Evolutionary conservation across 768 basidiomycete species (phyloP).

Genomic region (Boletus insuetus): DNA sequence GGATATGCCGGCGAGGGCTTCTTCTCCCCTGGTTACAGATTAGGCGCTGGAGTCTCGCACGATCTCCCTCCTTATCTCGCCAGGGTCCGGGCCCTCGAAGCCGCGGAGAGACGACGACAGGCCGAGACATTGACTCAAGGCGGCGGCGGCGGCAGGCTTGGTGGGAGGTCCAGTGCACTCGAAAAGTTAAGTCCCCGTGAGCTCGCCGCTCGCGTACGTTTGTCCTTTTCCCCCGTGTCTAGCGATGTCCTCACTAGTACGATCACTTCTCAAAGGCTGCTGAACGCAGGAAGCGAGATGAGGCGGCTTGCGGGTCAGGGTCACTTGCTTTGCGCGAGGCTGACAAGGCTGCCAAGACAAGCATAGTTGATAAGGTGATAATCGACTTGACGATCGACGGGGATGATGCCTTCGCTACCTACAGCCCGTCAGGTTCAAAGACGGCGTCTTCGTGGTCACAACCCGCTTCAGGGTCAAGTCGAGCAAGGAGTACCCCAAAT

Average conservation of each 20-base stretch:
- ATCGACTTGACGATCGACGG: constrained; percentile 55
- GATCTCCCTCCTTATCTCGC: constrained; percentile 66
- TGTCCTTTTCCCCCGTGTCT: constrained; percentile 39
- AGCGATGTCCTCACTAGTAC: not conserved
- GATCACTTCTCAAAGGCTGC: constrained; percentile 61
- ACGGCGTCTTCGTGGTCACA: constrained; percentile 12
- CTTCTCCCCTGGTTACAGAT: constrained; percentile 64
- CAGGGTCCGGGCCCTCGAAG: constrained; percentile 65
- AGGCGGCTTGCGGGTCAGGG: constrained; percentile 70
- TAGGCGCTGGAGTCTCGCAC: constrained; percentile 69
- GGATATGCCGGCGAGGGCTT: constrained; percentile 95
- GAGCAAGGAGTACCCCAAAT: not conserved
- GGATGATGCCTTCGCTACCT: not conserved
- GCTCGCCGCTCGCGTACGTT: constrained; percentile 52
- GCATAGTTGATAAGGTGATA: constrained; percentile 51
- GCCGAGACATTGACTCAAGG: constrained; percentile 41
- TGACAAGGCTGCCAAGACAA: constrained; percentile 65
- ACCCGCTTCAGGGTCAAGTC: not conserved
- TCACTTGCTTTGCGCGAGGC: constrained; percentile 56
- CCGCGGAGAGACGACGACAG: constrained; percentile 71
- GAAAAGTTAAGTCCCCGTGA: constrained; percentile 60
- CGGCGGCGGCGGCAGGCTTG: constrained; percentile 56
- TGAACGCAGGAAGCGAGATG: constrained; percentile 71
- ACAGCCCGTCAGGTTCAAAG: constrained; percentile 31
- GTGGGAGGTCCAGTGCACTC: constrained; percentile 43